Percentiles rank a stretch among this genome's conserved stretches.
Evolutionary conservation across 192 early-diverging fungal genomes (phyloP).

Genomic region (Funneliformis mosseae): DNA sequence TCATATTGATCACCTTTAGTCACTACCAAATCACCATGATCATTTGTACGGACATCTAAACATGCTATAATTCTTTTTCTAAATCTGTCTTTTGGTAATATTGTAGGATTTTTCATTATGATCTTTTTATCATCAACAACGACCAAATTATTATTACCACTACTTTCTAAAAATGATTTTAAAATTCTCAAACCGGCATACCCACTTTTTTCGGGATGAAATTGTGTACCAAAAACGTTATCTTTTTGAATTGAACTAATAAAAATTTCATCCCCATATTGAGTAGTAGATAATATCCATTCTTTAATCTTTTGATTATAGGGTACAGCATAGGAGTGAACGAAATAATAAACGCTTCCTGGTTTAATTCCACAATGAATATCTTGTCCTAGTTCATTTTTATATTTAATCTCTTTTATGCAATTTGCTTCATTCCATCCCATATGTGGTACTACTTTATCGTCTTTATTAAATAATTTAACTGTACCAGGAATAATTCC

Average conservation of each 20-base stretch:
- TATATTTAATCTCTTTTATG: slow-evolving; percentile 39
- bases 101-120: slow-evolving; percentile 25
- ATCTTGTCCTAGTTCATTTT: slow-evolving; percentile 32
- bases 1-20: slow-evolving; percentile 99
- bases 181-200: slow-evolving; percentile 83
- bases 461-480: slow-evolving; percentile 61
- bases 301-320: slow-evolving; percentile 61
- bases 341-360: slow-evolving; percentile 88
- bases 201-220: slow-evolving; percentile 99
- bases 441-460: slow-evolving; percentile 97
- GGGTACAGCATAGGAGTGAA: slow-evolving; percentile 93
- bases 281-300: slow-evolving; percentile 81
- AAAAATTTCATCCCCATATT: slow-evolving; percentile 87
- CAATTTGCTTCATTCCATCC: slow-evolving; percentile 85
- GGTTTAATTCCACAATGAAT: slow-evolving; percentile 46
- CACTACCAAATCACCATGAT: slow-evolving; percentile 95
- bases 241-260: slow-evolving; percentile 78
- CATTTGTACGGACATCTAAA: slow-evolving; percentile 95
- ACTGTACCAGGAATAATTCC: slow-evolving; percentile 79
- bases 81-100: slow-evolving; percentile 55
- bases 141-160: slow-evolving; percentile 31
- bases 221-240: slow-evolving; percentile 97
- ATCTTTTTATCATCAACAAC: background rate
- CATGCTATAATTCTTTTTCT: slow-evolving; percentile 95
- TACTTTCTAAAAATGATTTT: slow-evolving; percentile 73